Conservation (phyloP, 2,329 filamentous ascomycete genomes). For the Mycosphaerelloides madeirae region DNA sequence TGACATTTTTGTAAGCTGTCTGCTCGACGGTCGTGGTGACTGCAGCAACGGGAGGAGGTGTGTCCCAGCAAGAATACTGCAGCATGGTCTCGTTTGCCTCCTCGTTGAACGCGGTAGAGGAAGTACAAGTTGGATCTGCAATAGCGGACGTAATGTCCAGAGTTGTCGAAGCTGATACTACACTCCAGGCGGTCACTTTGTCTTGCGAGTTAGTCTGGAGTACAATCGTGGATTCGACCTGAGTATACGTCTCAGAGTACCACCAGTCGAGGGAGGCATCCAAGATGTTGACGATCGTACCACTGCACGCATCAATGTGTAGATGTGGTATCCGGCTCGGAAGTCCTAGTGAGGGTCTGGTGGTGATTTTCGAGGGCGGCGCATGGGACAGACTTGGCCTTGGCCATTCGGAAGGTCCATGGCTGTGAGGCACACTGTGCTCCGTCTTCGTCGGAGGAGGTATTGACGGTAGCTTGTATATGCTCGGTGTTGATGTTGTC, state of each 20-base stretch:
- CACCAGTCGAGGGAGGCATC: conserved; percentile 34
- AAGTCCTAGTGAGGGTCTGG: background rate
- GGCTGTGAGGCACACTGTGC: no score
- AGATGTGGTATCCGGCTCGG: background rate
- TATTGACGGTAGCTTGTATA: no score
- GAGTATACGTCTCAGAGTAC: conserved; percentile 30
- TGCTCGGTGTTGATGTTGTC: no score
- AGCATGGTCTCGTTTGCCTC: conserved; percentile 14
- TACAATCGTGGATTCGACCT: conserved; percentile 31
- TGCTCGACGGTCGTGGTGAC: conserved; percentile 29
- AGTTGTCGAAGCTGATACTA: conserved; percentile 26
- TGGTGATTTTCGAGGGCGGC: background rate
- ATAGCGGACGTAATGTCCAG: conserved; percentile 32
- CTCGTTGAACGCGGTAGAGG: conserved; percentile 20
- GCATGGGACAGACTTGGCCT: no score
- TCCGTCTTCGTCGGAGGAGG: no score
- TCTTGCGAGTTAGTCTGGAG: conserved; percentile 26
- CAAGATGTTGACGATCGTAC: conserved; percentile 32
- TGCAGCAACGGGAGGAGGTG: conserved; percentile 29
- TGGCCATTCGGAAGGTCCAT: no score
- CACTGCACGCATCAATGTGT: conserved; percentile 21
- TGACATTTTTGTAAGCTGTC: conserved; percentile 26
- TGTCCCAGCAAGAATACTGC: conserved; percentile 21
- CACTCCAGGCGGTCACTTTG: conserved; percentile 29
- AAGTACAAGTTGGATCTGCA: conserved; percentile 23